These are phyloP conservation scores for Monosporozyma yasuniensis DNA, from an alignment of 805 yeast species.

Conservation along the genomic window DNA sequence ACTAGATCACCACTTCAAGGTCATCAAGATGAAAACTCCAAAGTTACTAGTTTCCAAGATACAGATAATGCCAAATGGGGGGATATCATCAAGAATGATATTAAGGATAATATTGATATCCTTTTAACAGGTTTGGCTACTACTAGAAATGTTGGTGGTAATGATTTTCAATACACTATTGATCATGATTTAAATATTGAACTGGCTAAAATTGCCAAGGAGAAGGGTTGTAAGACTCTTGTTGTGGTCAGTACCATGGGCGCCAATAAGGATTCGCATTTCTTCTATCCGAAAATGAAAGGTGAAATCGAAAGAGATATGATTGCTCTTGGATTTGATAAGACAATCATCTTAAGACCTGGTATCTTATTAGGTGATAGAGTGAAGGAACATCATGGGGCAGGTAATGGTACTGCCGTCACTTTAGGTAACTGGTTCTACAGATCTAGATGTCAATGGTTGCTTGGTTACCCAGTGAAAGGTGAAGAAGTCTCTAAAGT, in stretches of 20 bases:
- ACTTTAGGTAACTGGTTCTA: slow-evolving; percentile 29
- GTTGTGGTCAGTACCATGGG: slow-evolving; percentile 60
- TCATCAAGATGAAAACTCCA: slow-evolving; percentile 11
- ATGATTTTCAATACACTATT: slow-evolving; percentile 58
- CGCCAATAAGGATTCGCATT: slow-evolving; percentile 48
- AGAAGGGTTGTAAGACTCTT: slow-evolving; percentile 55
- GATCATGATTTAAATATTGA: slow-evolving; percentile 66
- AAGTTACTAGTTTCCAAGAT: slow-evolving; percentile 36
- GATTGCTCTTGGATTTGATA: slow-evolving; percentile 52
- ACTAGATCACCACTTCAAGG: slow-evolving; percentile 39
- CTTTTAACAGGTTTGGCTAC: slow-evolving; percentile 69
- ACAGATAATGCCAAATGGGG: slow-evolving; percentile 46
- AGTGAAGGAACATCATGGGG: slow-evolving; percentile 29
- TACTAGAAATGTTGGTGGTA: slow-evolving; percentile 63
- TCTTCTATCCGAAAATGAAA: slow-evolving; percentile 58
- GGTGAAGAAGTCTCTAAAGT: slow-evolving; percentile 61
- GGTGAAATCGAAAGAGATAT: slow-evolving; percentile 71
- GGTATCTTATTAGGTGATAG: slow-evolving; percentile 66
- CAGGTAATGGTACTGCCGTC: slow-evolving; percentile 27
- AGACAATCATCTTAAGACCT: slow-evolving; percentile 69
- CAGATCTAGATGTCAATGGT: slow-evolving; percentile 29
- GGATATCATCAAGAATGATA: slow-evolving; percentile 25
- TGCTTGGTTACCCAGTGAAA: slow-evolving; percentile 39
- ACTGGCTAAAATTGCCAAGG: slow-evolving; percentile 66
- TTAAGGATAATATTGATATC: slow-evolving; percentile 26